Evolutionary conservation across 805 yeast species (phyloP).

Genomic region (Candida anglica): DNA sequence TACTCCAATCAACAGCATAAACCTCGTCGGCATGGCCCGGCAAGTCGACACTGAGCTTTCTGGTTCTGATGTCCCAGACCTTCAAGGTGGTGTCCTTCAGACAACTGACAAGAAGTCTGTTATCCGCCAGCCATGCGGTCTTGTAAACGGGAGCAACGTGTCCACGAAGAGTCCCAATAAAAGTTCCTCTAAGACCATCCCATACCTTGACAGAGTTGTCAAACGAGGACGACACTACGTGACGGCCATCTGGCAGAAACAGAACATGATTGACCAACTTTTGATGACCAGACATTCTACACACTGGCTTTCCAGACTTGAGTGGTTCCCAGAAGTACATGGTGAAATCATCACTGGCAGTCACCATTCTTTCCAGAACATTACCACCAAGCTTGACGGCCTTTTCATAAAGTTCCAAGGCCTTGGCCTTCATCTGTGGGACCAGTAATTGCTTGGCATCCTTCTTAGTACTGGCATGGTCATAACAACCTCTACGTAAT

Average conservation of each 20-base stretch:
- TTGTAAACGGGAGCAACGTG: constrained; percentile 98
- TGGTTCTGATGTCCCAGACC: constrained; percentile 91
- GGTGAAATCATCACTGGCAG: constrained; percentile 96
- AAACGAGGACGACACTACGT: constrained; percentile 87
- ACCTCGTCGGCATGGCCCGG: constrained; percentile 98
- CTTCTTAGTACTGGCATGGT: constrained; percentile 52
- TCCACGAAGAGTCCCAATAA: constrained; percentile 86
- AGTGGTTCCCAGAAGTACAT: constrained; percentile 97
- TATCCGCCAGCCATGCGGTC: constrained; percentile 96
- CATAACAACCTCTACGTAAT: constrained; percentile 83
- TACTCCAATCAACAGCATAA: constrained; percentile 96
- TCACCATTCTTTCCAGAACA: constrained; percentile 72
- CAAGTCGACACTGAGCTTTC: constrained; percentile 79
- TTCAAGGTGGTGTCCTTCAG: constrained; percentile 95
- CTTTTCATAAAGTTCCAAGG: constrained; percentile 58
- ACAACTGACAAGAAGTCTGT: constrained; percentile 84
- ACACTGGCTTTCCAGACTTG: constrained; percentile 73
- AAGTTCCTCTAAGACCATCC: constrained; percentile 93
- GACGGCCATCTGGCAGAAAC: constrained; percentile 93
- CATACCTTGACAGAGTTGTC: constrained; percentile 94
- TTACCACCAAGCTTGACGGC: constrained; percentile 57
- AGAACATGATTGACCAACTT: constrained; percentile 93
- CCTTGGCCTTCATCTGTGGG: constrained; percentile 40
- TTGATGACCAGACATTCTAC: constrained; percentile 97
- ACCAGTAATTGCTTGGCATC: constrained; percentile 12